Base-by-base conservation (phyloP, 108 stramenopile genomes). In the Seminavis robusta region DNA sequence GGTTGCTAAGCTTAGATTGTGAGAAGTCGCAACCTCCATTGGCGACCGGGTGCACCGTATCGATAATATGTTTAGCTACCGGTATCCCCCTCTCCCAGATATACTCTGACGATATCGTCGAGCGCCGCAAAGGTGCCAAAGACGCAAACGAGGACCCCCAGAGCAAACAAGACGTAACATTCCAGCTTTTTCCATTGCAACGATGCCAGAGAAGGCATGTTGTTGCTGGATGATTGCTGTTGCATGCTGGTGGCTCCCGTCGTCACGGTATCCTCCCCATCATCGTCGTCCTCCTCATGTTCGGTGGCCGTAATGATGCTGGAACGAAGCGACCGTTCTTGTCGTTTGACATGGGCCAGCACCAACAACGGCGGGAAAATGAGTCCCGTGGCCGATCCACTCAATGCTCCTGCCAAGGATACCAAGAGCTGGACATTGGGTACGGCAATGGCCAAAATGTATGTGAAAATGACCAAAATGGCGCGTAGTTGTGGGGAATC, bases 351-450 rank as follows among this genome's bases (percentile, higher is more conserved):
- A 44, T 55, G 65, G 26, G 75, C 78, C 17, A 79, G 48, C 56
- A 81, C 76, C 21, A 86, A 51, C 40, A 83, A 52, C 13, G 86
- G 86, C 10, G 86, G 86, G 42, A 87, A 72, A 23, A 87, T 38
- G 15, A 87, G 49, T 0, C 79, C 86, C 0, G 82, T 71, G 3
- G 74, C 65, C 5, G 76, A 80, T 15, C 86, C 86, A 1, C 79
- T 66, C 33, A 87, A 15, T 15, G 86, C 86, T 8, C 86, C 86
- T 2, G 81, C 81, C 51, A 87, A 48, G 16, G 76, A 74, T 27
- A 87, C 74, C 23, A 87, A 52, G 15, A 57, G 44, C 39, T 87
- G 77, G 0, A 87, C 86, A 53, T 87, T 87, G 3, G 86, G 86
- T 5, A 87, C 67, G 15, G 69, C 40, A 8, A 73, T 56, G 37